phyloP scores from a whole-genome alignment of 176 grass and related monocot genomes.

The Triticum timopheevii region DNA sequence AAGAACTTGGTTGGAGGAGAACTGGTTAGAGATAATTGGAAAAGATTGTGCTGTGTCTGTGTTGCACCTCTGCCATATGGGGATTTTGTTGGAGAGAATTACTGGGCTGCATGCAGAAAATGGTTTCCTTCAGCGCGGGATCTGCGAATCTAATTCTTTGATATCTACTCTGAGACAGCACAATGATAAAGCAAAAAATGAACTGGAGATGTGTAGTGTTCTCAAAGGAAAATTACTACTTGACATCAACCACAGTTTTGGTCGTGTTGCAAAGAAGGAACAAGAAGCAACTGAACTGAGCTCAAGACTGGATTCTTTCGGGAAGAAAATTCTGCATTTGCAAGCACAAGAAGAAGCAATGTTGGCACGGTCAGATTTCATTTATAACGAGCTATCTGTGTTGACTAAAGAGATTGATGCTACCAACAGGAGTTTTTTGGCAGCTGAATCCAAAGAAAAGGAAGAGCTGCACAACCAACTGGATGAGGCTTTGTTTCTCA shows the following conservation, averaged over 20 bases:
- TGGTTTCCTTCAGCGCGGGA: slow-evolving; percentile 73
- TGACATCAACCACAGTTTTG: slow-evolving; percentile 85
- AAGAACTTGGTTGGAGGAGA: slow-evolving; percentile 77
- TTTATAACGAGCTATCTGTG: slow-evolving; percentile 61
- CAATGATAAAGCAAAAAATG: slow-evolving; percentile 72
- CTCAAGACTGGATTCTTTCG: slow-evolving; percentile 61
- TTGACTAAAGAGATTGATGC: slow-evolving; percentile 73
- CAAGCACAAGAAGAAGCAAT: slow-evolving; percentile 89
- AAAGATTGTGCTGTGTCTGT: slow-evolving; percentile 96
- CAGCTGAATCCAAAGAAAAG: slow-evolving; percentile 57
- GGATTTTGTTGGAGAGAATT: slow-evolving; percentile 82
- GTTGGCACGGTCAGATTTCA: slow-evolving; percentile 75
- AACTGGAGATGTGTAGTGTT: slow-evolving; percentile 76
- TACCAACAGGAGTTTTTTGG: slow-evolving; percentile 55
- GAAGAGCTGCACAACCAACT: slow-evolving; percentile 53
- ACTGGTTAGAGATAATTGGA: slow-evolving; percentile 86
- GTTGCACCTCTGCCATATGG: slow-evolving; percentile 93
- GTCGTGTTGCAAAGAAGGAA: slow-evolving; percentile 86
- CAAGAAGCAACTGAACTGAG: slow-evolving; percentile 68
- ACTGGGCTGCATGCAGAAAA: slow-evolving; percentile 86
- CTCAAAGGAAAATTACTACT: slow-evolving; percentile 90
- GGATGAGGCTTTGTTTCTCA: slow-evolving; percentile 36
- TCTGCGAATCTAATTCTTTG: slow-evolving; percentile 70
- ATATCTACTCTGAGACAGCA: slow-evolving; percentile 75
- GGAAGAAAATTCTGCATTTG: slow-evolving; percentile 76